These are phyloP conservation scores for Solanum aculeatissimum DNA, from an alignment of 305 asterid genomes.

Conservation along the genomic window DNA sequence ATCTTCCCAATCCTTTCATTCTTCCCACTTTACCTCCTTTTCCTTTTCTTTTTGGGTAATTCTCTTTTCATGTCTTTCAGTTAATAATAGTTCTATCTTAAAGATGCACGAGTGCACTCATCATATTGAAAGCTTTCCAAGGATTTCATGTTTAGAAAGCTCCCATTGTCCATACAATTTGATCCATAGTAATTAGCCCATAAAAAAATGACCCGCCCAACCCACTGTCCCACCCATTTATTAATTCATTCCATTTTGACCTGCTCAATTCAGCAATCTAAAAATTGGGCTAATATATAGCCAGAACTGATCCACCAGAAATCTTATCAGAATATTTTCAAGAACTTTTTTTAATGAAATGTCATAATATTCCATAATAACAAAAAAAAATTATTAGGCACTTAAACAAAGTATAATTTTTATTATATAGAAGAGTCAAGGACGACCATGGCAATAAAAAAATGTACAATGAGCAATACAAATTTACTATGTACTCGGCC, in stretches of 20 bases:
- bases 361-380: neutral
- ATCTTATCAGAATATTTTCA: neutral
- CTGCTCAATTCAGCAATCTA: neutral
- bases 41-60: neutral
- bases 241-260: neutral
- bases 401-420: neutral
- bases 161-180: neutral
- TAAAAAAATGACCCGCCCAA: neutral
- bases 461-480: no score
- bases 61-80: neutral
- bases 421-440: no score
- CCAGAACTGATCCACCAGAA: neutral
- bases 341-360: neutral
- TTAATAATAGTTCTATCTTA: neutral
- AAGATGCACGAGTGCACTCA: neutral
- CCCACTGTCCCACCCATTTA: neutral
- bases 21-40: neutral
- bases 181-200: neutral
- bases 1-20: neutral
- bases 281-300: neutral
- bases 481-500: no score
- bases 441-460: no score
- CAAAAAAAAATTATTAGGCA: neutral
- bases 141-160: neutral
- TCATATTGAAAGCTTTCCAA: neutral